Conservation (phyloP, 2,329 filamentous ascomycete species). For the Ascochyta clinopodiicola region DNA sequence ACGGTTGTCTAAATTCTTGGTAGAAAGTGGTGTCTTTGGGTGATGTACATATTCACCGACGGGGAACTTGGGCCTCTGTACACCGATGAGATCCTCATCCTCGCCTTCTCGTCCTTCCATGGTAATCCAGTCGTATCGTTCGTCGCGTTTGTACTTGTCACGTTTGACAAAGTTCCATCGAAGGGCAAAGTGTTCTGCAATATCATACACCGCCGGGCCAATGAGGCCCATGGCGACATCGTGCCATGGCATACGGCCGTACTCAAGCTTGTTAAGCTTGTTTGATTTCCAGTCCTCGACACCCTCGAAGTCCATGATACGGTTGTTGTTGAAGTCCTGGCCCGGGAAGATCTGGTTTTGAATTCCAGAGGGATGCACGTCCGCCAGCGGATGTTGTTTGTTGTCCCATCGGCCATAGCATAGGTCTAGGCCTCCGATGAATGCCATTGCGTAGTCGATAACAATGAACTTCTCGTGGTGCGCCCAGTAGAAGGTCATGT, state of each 20-base stretch:
- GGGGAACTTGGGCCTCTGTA: conserved; percentile 87
- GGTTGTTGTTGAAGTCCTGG: conserved; percentile 98
- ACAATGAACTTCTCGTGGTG: conserved; percentile 99
- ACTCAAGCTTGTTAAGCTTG: conserved; percentile 88
- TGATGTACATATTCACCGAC: conserved; percentile 88
- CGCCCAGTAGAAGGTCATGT: conserved; percentile 98
- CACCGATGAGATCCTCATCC: conserved; percentile 84
- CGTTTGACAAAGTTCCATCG: conserved; percentile 97
- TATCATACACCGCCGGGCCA: conserved; percentile 88
- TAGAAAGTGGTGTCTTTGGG: conserved; percentile 72
- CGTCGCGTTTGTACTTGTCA: conserved; percentile 94
- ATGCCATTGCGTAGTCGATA: conserved; percentile 87
- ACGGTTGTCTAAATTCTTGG: conserved; percentile 64
- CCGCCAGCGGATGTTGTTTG: conserved; percentile 82
- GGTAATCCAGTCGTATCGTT: conserved; percentile 82
- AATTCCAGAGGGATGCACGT: conserved; percentile 85
- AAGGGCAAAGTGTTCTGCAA: conserved; percentile 92
- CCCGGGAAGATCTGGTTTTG: conserved; percentile 88
- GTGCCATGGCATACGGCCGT: conserved; percentile 97
- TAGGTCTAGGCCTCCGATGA: conserved; percentile 91
- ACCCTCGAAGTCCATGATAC: conserved; percentile 92
- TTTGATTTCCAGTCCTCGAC: conserved; percentile 94
- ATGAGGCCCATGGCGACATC: conserved; percentile 93
- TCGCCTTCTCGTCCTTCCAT: conserved; percentile 77
- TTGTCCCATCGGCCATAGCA: conserved; percentile 96